Percentiles rank a stretch among this genome's conserved stretches.
These are phyloP conservation scores for Penicillium decumbens DNA, from an alignment of 2,329 filamentous ascomycete genomes.

Conservation along the genomic window DNA sequence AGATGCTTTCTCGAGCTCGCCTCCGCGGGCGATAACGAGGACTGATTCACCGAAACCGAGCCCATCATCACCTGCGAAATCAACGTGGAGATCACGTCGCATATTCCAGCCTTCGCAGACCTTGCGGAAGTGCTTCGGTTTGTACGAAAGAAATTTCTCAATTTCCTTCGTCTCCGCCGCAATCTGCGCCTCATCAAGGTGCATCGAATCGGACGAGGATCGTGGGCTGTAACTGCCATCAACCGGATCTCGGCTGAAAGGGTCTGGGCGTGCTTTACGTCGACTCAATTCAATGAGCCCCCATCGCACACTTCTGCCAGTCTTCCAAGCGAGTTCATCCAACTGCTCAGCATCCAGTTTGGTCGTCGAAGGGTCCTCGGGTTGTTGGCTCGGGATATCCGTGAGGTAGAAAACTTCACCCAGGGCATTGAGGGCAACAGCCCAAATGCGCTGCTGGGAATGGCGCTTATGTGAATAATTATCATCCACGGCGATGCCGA, in stretches of 20 bases:
- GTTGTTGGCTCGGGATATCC: constrained; percentile 58
- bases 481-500: constrained; percentile 78
- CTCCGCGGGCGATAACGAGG: constrained; percentile 67
- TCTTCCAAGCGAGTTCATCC: constrained; percentile 69
- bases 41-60: constrained; percentile 70
- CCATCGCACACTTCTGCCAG: constrained; percentile 76
- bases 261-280: constrained; percentile 66
- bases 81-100: constrained; percentile 76
- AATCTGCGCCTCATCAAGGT: constrained; percentile 65
- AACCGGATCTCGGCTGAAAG: constrained; percentile 62
- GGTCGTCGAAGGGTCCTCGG: constrained; percentile 43
- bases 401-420: constrained; percentile 86
- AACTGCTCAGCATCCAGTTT: constrained; percentile 49
- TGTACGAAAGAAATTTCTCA: constrained; percentile 66
- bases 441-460: constrained; percentile 71
- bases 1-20: constrained; percentile 51
- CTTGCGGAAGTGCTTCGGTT: constrained; percentile 72
- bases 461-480: constrained; percentile 69
- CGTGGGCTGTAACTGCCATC: constrained; percentile 76
- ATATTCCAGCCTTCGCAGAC: constrained; percentile 87
- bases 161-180: constrained; percentile 75
- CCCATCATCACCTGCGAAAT: constrained; percentile 80
- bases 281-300: constrained; percentile 72
- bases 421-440: constrained; percentile 86
- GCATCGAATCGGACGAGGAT: constrained; percentile 69